Evolutionary conservation across 805 yeast genomes (phyloP), one percentile per base, ranked within the genome.

Genomic region (Brettanomyces nanus): DNA sequence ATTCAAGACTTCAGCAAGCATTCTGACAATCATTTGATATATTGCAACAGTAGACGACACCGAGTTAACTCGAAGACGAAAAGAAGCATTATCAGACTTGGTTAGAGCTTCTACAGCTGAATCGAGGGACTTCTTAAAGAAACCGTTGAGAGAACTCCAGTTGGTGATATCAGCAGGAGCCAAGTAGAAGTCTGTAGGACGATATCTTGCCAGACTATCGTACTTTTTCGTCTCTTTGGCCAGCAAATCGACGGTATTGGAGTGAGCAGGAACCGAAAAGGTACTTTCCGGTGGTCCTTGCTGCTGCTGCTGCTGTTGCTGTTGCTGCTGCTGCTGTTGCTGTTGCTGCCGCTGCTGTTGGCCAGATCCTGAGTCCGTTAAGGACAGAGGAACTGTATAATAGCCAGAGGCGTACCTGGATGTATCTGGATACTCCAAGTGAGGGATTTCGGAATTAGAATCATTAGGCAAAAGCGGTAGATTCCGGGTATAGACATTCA

Each of bases 121-220:
- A 19, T 69, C 72, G 11, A 77, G 56, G 33, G 73, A 63, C 45
- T 62, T 69, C 13, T 66, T 55, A 34, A 78, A 66, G 5, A 67
- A 62, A 35, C 68, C 71, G 31, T 66, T 62, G 29, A 80, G 54
- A 18, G 68, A 74, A 3, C 73, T 62, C 90, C 90, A 83, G 9
- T 66, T 63, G 17, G 65, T 60, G 19, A 80, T 61, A 52, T 83
- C 90, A 9, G 71, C 57, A 10, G 77, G 70, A 41, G 77, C 78
- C 39, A 66, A 66, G 51, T 78, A 79, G 52, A 80, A 81, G 15
- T 25, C 17, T 9, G 31, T 19, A 7, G 23, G 19, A 10, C 31
- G 6, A 13, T 21, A 14, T 10, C 18, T 14, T 5, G 35, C 25
- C 6, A 31, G 6, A 19, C 13, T 19, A 6, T 11, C 18, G 35